phyloP scores from a whole-genome alignment of 345 rosid genomes.

The Boechera retrofracta region DNA sequence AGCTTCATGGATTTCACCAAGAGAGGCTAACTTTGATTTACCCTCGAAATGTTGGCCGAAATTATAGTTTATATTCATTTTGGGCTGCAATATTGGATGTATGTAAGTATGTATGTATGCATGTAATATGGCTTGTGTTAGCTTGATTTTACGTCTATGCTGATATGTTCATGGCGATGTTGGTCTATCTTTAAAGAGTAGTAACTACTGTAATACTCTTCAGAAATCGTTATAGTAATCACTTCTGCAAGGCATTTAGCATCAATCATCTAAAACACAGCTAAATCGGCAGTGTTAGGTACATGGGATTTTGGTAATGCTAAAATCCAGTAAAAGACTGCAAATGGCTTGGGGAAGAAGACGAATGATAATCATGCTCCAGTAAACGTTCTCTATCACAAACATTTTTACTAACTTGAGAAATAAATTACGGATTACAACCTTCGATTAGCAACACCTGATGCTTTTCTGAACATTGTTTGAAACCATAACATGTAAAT shows the following conservation, averaged over 20 bases:
- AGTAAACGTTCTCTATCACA: background rate
- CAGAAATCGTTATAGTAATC: background rate
- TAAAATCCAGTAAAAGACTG: background rate
- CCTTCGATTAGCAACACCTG: background rate
- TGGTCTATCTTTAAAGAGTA: background rate
- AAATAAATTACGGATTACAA: background rate
- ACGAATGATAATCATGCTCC: background rate
- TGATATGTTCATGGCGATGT: slow-evolving; percentile 19
- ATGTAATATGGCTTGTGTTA: slow-evolving; percentile 26
- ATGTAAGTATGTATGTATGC: slow-evolving; percentile 33
- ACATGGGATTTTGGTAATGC: background rate
- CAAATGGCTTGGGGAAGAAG: background rate
- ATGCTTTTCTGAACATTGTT: background rate
- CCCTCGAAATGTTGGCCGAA: background rate
- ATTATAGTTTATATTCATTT: slow-evolving; percentile 37
- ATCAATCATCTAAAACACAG: background rate
- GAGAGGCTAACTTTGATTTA: slow-evolving; percentile 43
- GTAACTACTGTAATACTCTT: slow-evolving; percentile 16
- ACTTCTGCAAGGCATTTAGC: background rate
- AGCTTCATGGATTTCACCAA: slow-evolving; percentile 58
- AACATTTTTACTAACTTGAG: background rate
- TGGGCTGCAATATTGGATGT: slow-evolving; percentile 11
- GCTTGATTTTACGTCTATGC: slow-evolving; percentile 31
- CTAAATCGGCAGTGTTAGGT: background rate
- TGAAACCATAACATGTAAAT: background rate